Percentiles rank a stretch among this genome's conserved stretches.
Conservation (phyloP, 208 protist genomes). For the Trypanosoma congolense region DNA sequence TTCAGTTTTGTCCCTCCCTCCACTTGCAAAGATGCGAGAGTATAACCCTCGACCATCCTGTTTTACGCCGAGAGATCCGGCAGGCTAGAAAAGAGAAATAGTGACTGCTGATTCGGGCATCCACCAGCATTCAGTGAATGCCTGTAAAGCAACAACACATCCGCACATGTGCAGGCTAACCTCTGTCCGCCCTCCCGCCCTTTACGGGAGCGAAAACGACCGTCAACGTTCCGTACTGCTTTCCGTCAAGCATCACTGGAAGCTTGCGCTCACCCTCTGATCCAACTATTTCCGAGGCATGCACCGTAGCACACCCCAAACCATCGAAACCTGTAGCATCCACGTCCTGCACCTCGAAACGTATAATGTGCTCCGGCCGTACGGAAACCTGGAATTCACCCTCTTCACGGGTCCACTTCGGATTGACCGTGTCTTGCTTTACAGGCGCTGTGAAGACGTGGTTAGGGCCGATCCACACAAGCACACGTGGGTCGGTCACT, state of each 20-base stretch:
- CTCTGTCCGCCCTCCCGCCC: neutral
- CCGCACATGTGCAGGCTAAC: neutral
- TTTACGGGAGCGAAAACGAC: slow-evolving; percentile 28
- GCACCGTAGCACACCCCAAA: slow-evolving; percentile 29
- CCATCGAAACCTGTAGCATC: slow-evolving; percentile 28
- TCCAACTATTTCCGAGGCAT: slow-evolving; percentile 21
- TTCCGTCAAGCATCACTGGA: slow-evolving; percentile 32
- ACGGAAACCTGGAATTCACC: slow-evolving; percentile 23
- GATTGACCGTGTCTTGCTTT: slow-evolving; percentile 24
- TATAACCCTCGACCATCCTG: no score
- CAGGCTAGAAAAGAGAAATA: no score
- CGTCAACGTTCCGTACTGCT: slow-evolving; percentile 30
- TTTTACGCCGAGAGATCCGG: no score
- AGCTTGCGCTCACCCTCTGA: slow-evolving; percentile 24
- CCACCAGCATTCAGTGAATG: no score
- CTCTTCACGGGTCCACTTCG: slow-evolving; percentile 40
- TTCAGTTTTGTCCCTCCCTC: no score
- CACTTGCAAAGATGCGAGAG: no score
- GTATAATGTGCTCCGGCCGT: slow-evolving; percentile 22
- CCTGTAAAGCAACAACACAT: no score
- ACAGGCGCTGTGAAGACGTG: slow-evolving; percentile 36
- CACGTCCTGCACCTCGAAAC: slow-evolving; percentile 55
- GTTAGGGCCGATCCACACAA: slow-evolving; percentile 38
- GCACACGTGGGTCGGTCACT: slow-evolving; percentile 40
- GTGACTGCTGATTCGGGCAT: no score